Conservation (phyloP, 495 filamentous ascomycete genomes). For the Endocarpon pusillum region DNA sequence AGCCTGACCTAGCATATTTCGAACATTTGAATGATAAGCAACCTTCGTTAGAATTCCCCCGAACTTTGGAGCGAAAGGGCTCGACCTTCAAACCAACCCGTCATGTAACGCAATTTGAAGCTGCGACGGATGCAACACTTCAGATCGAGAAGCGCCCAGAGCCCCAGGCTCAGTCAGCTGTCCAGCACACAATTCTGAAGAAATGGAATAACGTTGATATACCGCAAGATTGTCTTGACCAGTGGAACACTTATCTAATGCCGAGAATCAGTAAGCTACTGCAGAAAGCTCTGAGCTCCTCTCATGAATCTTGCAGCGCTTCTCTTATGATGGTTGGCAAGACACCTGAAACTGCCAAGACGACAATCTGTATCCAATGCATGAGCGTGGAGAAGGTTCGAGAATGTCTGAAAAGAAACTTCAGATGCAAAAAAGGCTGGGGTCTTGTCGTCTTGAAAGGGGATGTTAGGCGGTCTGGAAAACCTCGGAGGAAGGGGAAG, state of each 20-base stretch:
- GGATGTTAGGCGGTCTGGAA: slow-evolving; percentile 51
- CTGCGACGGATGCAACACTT: slow-evolving; percentile 3
- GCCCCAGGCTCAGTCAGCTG: slow-evolving; percentile 4
- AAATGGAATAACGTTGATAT: slow-evolving; percentile 31
- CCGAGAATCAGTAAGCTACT: slow-evolving; percentile 54
- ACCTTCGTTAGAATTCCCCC: too few relatives aligned
- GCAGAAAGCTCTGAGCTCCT: slow-evolving; percentile 40
- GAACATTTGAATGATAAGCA: neutral
- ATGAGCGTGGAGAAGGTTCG: slow-evolving; percentile 53
- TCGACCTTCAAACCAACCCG: neutral
- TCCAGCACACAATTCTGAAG: slow-evolving; percentile 27
- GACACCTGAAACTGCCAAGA: slow-evolving; percentile 41
- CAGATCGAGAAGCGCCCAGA: neutral
- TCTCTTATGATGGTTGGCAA: slow-evolving; percentile 61
- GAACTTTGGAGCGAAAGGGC: neutral
- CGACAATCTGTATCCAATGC: slow-evolving; percentile 63
- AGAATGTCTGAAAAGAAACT: slow-evolving; percentile 52
- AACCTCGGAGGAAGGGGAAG: slow-evolving; percentile 27
- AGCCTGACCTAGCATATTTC: neutral
- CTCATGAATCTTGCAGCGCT: slow-evolving; percentile 53
- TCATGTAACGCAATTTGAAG: slow-evolving; percentile 1
- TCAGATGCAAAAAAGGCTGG: slow-evolving; percentile 42
- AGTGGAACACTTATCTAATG: slow-evolving; percentile 57
- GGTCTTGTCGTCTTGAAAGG: slow-evolving; percentile 46
- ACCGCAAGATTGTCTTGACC: slow-evolving; percentile 42